Base-by-base conservation (phyloP, 2,329 filamentous ascomycete genomes). In the Sclerotinia sclerotiorum region DNA sequence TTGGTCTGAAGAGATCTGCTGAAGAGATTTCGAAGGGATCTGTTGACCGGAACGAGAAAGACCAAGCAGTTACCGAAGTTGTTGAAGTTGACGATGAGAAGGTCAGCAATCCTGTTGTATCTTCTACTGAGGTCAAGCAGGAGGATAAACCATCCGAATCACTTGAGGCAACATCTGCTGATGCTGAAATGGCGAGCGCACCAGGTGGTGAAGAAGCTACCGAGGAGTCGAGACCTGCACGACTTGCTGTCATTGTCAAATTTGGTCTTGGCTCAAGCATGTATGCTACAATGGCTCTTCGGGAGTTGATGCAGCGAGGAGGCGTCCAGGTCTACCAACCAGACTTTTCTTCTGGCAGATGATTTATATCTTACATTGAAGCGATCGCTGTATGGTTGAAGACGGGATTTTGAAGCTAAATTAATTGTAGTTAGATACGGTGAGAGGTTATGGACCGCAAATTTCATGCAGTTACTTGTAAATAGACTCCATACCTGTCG, bases 271-370 rank as follows among this genome's bases (percentile, higher is more conserved):
- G 88, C 1, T 88, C 88, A 61, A 93, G 91, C 76, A 90, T 92
- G 76, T 96, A 96, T 80, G 92, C 92, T 0, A 96, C 92, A 0
- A 92, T 96, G 83, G 90, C 91, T 17, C 78, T 96, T 72, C 82
- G 92, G 65, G 92, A 96, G 79, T 79, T 96, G 70, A 93, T 92
- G 83, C 90, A 88, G 75, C 88, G 87, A 72, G 76, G 88, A 2
- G 88, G 87, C 17, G 82, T 88, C 6, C 82, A 82, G 74, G 82
- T 83, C 10, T 90, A 84, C 74, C 87, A 87, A 78, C 85, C 88
- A 7, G 88, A 89, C 63, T 90, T 85, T 75, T 81, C 82, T 70
- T 69, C 74, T 21, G 73, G 73, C 46, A 56, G 72, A 60, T 73
- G 67, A 61, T 61, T 42, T 21, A 13, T 62, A 62, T 10, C 56